Evolutionary conservation across 352 stramenopile species (phyloP), one percentile per base, ranked within the genome.

Genomic region (Globisporangium iwayamae): DNA sequence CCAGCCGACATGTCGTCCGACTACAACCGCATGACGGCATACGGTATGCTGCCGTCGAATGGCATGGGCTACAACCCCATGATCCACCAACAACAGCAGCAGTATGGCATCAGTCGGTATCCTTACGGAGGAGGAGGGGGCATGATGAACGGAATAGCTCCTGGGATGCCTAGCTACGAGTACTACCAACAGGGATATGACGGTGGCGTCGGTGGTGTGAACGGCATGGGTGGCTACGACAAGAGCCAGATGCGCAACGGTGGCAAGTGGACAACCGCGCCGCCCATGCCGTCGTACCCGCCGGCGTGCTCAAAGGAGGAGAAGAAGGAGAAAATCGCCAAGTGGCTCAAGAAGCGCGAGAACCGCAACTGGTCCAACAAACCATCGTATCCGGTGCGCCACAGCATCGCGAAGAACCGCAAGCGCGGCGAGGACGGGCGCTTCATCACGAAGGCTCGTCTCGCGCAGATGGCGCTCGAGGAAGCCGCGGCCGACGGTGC

Each of bases 341-440:
- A 82, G 58, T 93, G 85, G 85, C 70, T 93, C 61, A 92, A 90
- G 71, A 93, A 93, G 63, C 83, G 85, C 38, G 85, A 90, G 68
- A 86, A 84, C 63, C 81, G 85, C 25, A 92, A 93, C 71, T 93
- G 83, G 83, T 91, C 82, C 28, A 93, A 90, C 68, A 93, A 93
- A 52, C 83, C 85, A 28, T 93, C 85, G 46, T 93, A 93, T 59
- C 85, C 85, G 6, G 83, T 91, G 52, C 81, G 85, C 7, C 85
- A 92, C 67, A 93, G 83, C 62, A 93, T 93, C 43, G 85, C 85
- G 6, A 93, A 91, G 70, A 89, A 87, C 62, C 82, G 85, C 47
- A 90, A 91, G 67, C 80, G 85, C 18, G 85, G 85, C 39, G 85
- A 93, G 68, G 85, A 93, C 60, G 85, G 85, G 41, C 85, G 85